Conservation (phyloP, 331 rosid genomes). For the Quercus tomentella region DNA sequence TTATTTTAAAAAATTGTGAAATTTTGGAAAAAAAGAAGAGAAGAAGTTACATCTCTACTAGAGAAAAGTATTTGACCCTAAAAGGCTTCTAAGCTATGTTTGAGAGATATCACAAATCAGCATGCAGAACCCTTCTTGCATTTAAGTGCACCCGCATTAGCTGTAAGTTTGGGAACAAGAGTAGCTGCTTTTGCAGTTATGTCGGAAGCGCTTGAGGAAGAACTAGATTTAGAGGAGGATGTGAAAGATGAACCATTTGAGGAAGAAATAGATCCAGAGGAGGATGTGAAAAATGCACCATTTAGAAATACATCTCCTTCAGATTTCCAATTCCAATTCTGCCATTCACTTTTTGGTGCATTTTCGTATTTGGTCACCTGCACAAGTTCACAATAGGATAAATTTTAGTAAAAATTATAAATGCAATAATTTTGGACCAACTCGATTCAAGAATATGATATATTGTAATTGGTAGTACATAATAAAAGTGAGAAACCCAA, state of each 20-base stretch:
- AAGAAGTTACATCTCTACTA: not conserved
- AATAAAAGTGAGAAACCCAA: too few species aligned
- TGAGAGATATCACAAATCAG: constrained; percentile 33
- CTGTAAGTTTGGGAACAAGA: constrained; percentile 66
- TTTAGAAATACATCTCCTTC: constrained; percentile 70
- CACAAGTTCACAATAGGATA: not conserved
- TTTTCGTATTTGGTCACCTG: constrained; percentile 93
- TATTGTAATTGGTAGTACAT: too few species aligned
- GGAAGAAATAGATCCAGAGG: constrained; percentile 68
- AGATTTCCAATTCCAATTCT: constrained; percentile 83
- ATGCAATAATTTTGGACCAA: too few species aligned
- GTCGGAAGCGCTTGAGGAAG: constrained; percentile 52
- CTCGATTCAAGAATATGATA: too few species aligned
- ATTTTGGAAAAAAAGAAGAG: too few species aligned
- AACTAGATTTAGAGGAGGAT: too few species aligned
- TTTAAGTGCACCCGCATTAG: constrained; percentile 55
- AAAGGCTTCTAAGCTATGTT: not conserved
- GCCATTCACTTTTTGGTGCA: constrained; percentile 80
- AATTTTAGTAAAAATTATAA: too few species aligned
- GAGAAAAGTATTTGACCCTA: constrained; percentile 22
- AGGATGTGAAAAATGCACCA: constrained; percentile 76
- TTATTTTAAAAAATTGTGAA: too few species aligned
- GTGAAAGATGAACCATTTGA: constrained; percentile 40
- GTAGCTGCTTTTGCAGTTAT: constrained; percentile 85
- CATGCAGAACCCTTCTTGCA: constrained; percentile 76